Base-by-base conservation (phyloP, 2,329 filamentous ascomycete species). In the Aspergillus sp. region DNA sequence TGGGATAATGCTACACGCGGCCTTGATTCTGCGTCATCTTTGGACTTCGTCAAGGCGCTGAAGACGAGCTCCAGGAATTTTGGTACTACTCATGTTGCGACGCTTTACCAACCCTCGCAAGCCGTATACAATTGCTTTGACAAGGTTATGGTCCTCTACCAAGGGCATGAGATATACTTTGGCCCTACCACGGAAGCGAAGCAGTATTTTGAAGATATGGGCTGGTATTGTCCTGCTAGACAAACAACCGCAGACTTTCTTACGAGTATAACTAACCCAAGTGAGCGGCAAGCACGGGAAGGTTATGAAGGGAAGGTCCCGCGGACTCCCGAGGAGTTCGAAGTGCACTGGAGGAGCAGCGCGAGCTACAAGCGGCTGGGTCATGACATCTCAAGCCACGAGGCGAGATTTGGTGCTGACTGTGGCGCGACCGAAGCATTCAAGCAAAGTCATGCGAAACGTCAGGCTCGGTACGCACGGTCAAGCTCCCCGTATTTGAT, bases 91-190 rank as follows among this genome's bases (percentile, higher is more conserved):
- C 80, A 82, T 60, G 80, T 81, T 15, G 82, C 87, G 25, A 83
- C 85, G 0, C 84, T 87, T 13, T 88, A 88, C 67, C 81, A 83
- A 64, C 80, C 80, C 13, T 80, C 79, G 10, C 80, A 83, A 62
- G 76, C 74, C 44, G 80, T 82, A 8, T 82, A 82, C 58, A 83
- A 88, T 58, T 76, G 86, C 13, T 93, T 94, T 66, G 89, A 94
- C 76, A 92, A 92, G 71, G 86, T 84, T 0, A 81, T 87, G 0
- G 88, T 94, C 0, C 78, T 93, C 0, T 92, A 93, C 68, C 88
- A 92, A 69, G 91, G 90, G 1, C 83, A 88, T 0, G 85, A 92
- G 69, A 93, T 93, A 63, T 94, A 86, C 77, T 92, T 88, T 64
- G 91, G 90, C 0, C 83, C 84, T 0, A 83, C 86, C 0, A 71